These are phyloP conservation scores for Saksenaea oblongispora DNA, from an alignment of 371 early-diverging fungal species.

Conservation along the genomic window DNA sequence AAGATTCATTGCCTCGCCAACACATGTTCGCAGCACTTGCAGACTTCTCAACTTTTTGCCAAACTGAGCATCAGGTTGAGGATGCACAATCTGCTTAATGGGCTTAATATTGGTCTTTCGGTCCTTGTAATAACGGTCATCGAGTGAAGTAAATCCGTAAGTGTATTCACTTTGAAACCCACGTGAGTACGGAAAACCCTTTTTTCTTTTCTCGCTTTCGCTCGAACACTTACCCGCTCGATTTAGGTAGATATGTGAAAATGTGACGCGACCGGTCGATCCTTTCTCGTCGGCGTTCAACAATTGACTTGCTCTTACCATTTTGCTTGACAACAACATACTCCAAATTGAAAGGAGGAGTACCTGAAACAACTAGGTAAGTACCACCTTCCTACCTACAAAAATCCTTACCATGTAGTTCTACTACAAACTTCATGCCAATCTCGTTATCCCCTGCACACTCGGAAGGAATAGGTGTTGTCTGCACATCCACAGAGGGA, in stretches of 20 bases:
- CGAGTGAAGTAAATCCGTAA: constrained; percentile 41
- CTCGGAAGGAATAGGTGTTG: constrained; percentile 48
- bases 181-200: not conserved
- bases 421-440: constrained; percentile 49
- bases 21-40: constrained; percentile 36
- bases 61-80: constrained; percentile 55
- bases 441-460: constrained; percentile 46
- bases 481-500: constrained; percentile 32
- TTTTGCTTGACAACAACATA: constrained; percentile 34
- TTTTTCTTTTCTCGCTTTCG: not conserved
- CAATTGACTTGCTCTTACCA: constrained; percentile 22
- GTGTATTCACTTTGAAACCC: constrained; percentile 32
- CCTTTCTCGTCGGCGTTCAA: constrained; percentile 29
- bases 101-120: constrained; percentile 24
- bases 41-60: constrained; percentile 7
- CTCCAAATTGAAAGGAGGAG: constrained; percentile 45
- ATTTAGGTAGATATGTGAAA: constrained; percentile 40
- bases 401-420: constrained; percentile 26
- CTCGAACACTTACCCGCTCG: constrained; percentile 33
- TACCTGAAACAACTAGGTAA: constrained; percentile 16
- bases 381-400: not conserved
- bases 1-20: constrained; percentile 38
- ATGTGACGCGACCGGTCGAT: constrained; percentile 46
- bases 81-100: constrained; percentile 47
- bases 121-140: constrained; percentile 46